phyloP scores from a whole-genome alignment of 192 early-diverging fungal genomes.

The Dissophora globulifera region DNA sequence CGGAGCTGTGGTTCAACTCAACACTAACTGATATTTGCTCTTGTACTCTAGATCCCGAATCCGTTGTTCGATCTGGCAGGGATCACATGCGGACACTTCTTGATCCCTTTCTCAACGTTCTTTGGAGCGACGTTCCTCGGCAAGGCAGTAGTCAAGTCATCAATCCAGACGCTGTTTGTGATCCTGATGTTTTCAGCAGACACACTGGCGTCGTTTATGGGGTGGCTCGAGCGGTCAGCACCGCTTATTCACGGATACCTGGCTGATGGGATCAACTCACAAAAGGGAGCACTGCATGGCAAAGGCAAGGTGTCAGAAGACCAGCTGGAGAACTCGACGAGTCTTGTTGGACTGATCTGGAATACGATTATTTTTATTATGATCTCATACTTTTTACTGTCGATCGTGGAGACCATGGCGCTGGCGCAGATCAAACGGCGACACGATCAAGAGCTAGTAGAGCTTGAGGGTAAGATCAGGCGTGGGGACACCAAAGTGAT shows the following conservation, averaged over 20 bases:
- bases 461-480: constrained; percentile 48
- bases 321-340: constrained; percentile 53
- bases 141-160: constrained; percentile 89
- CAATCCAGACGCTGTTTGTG: constrained; percentile 85
- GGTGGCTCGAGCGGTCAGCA: constrained; percentile 59
- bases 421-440: constrained; percentile 72
- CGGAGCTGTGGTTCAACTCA: no score
- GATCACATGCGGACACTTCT: constrained; percentile 93
- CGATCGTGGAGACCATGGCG: constrained; percentile 86
- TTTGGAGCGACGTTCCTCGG: constrained; percentile 96
- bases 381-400: constrained; percentile 87
- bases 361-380: constrained; percentile 82
- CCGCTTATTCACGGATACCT: constrained; percentile 68
- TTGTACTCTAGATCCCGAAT: constrained; percentile 98
- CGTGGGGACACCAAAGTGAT: constrained; percentile 27
- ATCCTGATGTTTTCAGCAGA: constrained; percentile 87
- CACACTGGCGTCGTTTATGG: constrained; percentile 69
- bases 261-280: constrained; percentile 41
- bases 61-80: constrained; percentile 97
- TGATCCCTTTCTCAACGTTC: constrained; percentile 92
- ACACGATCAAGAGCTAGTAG: constrained; percentile 57
- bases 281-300: constrained; percentile 28
- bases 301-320: constrained; percentile 24
- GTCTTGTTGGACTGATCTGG: constrained; percentile 76
- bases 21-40: no score